These are phyloP conservation scores for Willaertia magna DNA, from an alignment of 208 protist genomes.

Conservation along the genomic window DNA sequence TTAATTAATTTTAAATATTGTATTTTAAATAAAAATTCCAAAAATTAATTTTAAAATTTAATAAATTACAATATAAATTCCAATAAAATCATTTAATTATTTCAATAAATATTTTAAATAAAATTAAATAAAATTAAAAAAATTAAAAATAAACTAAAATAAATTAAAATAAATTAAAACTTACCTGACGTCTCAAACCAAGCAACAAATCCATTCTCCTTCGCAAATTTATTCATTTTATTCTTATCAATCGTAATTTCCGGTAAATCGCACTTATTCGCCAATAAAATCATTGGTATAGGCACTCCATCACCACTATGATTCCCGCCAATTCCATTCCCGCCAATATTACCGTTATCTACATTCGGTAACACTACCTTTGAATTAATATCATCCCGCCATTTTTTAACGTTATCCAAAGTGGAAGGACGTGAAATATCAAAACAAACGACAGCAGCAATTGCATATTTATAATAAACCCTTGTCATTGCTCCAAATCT, in stretches of 20 bases:
- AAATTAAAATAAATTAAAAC: neutral
- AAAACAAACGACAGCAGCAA: constrained; percentile 29
- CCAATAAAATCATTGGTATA: constrained; percentile 26
- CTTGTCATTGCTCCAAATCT: constrained; percentile 21
- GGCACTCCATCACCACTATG: constrained; percentile 10
- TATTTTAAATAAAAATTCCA: no score
- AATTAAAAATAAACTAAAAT: neutral
- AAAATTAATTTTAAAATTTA: no score
- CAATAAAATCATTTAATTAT: no score
- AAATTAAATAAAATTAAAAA: neutral
- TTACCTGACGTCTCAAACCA: constrained; percentile 28
- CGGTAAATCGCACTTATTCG: constrained; percentile 31
- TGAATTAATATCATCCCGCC: constrained; percentile 29
- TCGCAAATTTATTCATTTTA: constrained; percentile 20
- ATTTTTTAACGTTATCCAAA: constrained; percentile 27
- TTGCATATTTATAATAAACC: constrained; percentile 36
- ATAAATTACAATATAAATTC: no score
- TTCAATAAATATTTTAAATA: neutral
- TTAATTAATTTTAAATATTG: no score
- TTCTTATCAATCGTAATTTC: constrained; percentile 13
- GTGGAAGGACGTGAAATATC: constrained; percentile 27
- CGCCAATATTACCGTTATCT: no score
- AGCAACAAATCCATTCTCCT: constrained; percentile 29
- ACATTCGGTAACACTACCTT: constrained; percentile 30
- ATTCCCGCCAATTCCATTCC: no score